Evolutionary conservation across 2,329 filamentous ascomycete species (phyloP).

Genomic region (Orbilia blumenaviensis): DNA sequence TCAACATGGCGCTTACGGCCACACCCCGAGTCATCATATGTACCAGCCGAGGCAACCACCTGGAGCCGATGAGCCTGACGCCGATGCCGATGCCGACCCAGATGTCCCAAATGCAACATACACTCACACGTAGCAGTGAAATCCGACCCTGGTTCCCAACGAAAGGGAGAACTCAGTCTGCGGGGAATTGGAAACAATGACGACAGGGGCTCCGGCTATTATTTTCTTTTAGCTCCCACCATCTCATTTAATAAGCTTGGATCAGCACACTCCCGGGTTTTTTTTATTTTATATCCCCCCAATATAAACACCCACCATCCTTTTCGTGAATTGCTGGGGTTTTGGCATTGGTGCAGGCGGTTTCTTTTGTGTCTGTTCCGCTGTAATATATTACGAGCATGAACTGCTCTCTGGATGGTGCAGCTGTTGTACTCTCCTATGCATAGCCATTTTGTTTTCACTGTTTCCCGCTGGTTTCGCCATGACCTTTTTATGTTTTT

Average conservation of each 20-base stretch:
- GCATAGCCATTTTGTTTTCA: conserved; percentile 37
- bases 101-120: conserved; percentile 57
- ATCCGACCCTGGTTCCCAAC: background rate
- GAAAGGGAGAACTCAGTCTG: background rate
- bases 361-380: background rate
- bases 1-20: conserved; percentile 42
- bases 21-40: conserved; percentile 39
- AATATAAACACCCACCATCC: background rate
- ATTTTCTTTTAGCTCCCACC: background rate
- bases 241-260: background rate
- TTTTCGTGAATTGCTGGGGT: background rate
- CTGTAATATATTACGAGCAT: conserved; percentile 52
- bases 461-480: background rate
- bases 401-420: conserved; percentile 22
- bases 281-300: background rate
- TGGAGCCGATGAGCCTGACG: conserved; percentile 56
- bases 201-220: background rate
- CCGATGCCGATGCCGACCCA: conserved; percentile 57
- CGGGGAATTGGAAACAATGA: background rate
- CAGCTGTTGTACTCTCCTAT: conserved; percentile 15
- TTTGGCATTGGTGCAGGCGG: conserved; percentile 7
- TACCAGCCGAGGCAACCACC: conserved; percentile 54
- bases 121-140: conserved; percentile 47
- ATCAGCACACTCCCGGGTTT: no score
- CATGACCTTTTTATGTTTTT: no score